Evolutionary conservation across 345 rosid species (phyloP).

Genomic region (Tarenaya hassleriana): DNA sequence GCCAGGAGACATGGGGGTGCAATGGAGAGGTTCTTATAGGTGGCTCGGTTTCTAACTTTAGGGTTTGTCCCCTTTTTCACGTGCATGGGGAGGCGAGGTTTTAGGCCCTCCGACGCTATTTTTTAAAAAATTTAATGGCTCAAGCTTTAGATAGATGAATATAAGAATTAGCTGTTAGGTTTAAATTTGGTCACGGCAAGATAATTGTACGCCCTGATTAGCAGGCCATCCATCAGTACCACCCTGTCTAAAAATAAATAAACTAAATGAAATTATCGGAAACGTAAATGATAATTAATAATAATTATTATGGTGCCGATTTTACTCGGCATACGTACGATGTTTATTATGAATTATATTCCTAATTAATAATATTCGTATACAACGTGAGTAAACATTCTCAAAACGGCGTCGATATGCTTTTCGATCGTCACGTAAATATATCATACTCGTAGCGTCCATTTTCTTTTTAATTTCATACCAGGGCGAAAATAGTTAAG

Average conservation of each 20-base stretch:
- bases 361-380: too few relatives aligned
- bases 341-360: too few relatives aligned
- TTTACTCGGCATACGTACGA: too few relatives aligned
- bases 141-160: too few relatives aligned
- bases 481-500: too few relatives aligned
- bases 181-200: conserved; percentile 16
- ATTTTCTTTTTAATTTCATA: too few relatives aligned
- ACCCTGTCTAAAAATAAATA: conserved; percentile 18
- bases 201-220: conserved; percentile 17
- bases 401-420: too few relatives aligned
- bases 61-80: not conserved
- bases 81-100: conserved; percentile 14
- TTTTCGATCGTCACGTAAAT: too few relatives aligned
- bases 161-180: conserved; percentile 7
- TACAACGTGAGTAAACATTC: too few relatives aligned
- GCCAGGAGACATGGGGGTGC: conserved; percentile 13
- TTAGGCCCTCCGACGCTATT: conserved; percentile 22
- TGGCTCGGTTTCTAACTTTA: conserved; percentile 23
- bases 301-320: too few relatives aligned
- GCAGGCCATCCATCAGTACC: conserved; percentile 9
- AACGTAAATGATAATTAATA: not conserved
- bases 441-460: too few relatives aligned
- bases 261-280: not conserved
- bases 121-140: too few relatives aligned
- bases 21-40: conserved; percentile 20